phyloP scores from a whole-genome alignment of 345 rosid species.

The Clarkia xantiana region DNA sequence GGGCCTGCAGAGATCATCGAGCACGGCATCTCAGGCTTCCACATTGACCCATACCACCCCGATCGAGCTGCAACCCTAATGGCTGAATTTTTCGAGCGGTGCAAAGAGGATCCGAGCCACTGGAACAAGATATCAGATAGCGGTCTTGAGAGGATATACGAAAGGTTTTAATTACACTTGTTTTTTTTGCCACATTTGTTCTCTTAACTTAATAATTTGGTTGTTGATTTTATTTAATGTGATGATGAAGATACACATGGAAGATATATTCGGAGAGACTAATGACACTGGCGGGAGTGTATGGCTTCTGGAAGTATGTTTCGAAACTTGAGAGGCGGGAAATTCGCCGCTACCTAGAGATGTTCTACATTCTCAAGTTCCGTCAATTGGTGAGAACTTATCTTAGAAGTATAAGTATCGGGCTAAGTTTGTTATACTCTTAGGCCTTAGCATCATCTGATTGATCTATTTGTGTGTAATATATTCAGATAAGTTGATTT shows the following conservation, averaged over 20 bases:
- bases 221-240: background rate
- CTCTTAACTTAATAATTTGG: background rate
- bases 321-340: conserved; percentile 90
- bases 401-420: background rate
- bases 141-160: conserved; percentile 74
- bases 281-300: conserved; percentile 89
- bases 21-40: conserved; percentile 70
- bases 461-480: background rate
- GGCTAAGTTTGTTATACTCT: background rate
- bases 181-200: background rate
- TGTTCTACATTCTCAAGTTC: conserved; percentile 94
- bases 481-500: too few species aligned
- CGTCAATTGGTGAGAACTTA: conserved; percentile 57
- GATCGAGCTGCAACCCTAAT: conserved; percentile 47
- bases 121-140: conserved; percentile 71
- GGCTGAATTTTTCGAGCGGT: conserved; percentile 56
- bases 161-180: conserved; percentile 40
- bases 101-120: conserved; percentile 58
- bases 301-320: conserved; percentile 87
- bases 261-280: conserved; percentile 85
- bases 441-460: background rate
- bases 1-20: conserved; percentile 97
- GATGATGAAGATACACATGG: conserved; percentile 78
- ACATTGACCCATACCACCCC: conserved; percentile 93
- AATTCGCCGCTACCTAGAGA: conserved; percentile 85